Evolutionary conservation across 73 alveolate species (phyloP).

Genomic region (Paramecium primaurelia): DNA sequence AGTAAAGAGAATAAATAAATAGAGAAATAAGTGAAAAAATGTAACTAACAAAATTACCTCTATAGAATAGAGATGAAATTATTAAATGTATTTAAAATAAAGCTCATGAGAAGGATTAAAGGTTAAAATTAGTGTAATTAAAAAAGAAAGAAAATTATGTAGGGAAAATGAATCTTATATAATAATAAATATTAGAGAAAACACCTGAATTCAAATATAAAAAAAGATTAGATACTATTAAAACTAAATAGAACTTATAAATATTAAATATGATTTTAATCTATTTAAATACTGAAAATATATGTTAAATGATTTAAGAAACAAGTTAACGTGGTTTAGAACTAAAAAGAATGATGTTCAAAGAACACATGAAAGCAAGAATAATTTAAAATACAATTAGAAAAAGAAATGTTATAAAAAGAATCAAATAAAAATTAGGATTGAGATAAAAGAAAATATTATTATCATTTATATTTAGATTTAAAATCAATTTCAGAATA

Average conservation of each 20-base stretch:
- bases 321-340: conserved; percentile 5
- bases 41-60: not conserved
- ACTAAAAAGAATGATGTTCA: conserved; percentile 15
- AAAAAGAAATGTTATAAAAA: not conserved
- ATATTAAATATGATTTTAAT: not conserved
- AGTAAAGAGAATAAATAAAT: not conserved
- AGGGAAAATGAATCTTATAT: not conserved
- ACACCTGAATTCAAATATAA: not conserved
- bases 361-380: conserved; percentile 47
- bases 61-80: not conserved
- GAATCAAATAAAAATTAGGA: not conserved
- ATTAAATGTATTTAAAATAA: not conserved
- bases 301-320: not conserved
- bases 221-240: not conserved
- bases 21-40: not conserved
- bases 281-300: not conserved
- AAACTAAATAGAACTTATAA: not conserved
- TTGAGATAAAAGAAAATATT: conserved; percentile 2
- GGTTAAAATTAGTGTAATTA: not conserved
- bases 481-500: not conserved
- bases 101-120: not conserved
- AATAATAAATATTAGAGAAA: not conserved
- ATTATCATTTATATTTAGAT: not conserved
- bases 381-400: conserved; percentile 2
- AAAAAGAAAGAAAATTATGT: not conserved